phyloP scores from a whole-genome alignment of 345 rosid species.

The Brassica carinata region DNA sequence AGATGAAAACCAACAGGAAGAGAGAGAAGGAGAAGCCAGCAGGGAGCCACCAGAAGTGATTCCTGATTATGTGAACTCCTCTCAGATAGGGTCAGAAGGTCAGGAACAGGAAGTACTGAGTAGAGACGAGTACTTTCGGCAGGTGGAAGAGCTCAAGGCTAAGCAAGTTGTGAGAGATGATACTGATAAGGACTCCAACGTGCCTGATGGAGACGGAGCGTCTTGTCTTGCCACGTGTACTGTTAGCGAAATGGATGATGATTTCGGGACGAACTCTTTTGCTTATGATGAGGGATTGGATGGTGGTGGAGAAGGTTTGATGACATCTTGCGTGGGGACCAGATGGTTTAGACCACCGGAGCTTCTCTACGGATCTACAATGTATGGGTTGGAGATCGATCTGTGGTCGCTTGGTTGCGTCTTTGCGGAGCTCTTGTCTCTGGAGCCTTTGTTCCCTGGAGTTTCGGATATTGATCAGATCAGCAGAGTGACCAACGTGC shows the following conservation, averaged over 20 bases:
- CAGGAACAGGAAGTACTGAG: slow-evolving; percentile 38
- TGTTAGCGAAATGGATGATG: slow-evolving; percentile 63
- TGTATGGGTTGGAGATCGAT: slow-evolving; percentile 81
- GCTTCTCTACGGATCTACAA: slow-evolving; percentile 82
- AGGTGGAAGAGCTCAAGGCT: slow-evolving; percentile 55
- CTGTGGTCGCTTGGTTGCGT: slow-evolving; percentile 93
- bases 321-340: slow-evolving; percentile 94
- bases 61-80: slow-evolving; percentile 44
- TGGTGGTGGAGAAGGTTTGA: slow-evolving; percentile 50
- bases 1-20: no score
- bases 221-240: slow-evolving; percentile 94
- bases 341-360: slow-evolving; percentile 98
- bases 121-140: slow-evolving; percentile 60
- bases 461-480: slow-evolving; percentile 90
- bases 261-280: slow-evolving; percentile 58
- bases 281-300: slow-evolving; percentile 53
- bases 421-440: slow-evolving; percentile 75
- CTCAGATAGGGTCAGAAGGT: no score
- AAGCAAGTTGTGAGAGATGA: slow-evolving; percentile 47
- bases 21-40: slow-evolving; percentile 37
- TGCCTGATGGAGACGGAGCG: slow-evolving; percentile 62
- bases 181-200: slow-evolving; percentile 61
- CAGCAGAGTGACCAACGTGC: slow-evolving; percentile 58
- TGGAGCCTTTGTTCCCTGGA: slow-evolving; percentile 87
- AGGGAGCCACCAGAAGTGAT: slow-evolving; percentile 41